These are phyloP conservation scores for Microbotryomycetes sp. DNA, from an alignment of 1,284 basidiomycete species.

Conservation along the genomic window DNA sequence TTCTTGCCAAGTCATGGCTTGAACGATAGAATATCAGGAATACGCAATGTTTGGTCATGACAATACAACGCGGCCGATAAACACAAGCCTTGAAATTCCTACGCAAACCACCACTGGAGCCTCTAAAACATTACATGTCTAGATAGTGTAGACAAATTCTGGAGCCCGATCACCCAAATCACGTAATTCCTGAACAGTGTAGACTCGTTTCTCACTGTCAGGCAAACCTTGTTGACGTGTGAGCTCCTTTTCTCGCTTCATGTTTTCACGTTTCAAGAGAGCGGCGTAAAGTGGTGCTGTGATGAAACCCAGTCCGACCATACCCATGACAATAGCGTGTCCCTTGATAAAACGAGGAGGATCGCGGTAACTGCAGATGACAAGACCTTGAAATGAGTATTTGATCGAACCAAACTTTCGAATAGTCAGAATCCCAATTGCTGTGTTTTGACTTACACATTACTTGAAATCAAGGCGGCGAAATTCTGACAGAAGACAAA, in stretches of 20 bases:
- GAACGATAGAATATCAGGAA: no score
- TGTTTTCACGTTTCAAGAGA: constrained; percentile 55
- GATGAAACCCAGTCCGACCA: constrained; percentile 59
- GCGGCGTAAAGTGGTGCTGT: constrained; percentile 50
- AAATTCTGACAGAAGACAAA: no score
- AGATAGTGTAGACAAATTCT: constrained; percentile 28
- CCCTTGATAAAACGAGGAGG: neutral
- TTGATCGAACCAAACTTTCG: no score
- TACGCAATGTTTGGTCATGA: no score
- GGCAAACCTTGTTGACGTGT: constrained; percentile 24
- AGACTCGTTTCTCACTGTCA: constrained; percentile 23
- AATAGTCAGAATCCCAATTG: no score
- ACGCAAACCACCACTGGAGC: no score
- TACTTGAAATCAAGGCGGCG: neutral
- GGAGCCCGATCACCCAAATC: constrained; percentile 34
- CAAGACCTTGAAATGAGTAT: no score
- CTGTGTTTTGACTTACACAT: neutral
- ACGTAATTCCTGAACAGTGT: constrained; percentile 32
- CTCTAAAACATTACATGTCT: no score
- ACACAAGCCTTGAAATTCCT: no score
- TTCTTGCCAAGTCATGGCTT: no score
- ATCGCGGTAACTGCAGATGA: neutral
- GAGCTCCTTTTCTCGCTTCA: constrained; percentile 37
- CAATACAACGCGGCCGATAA: no score
- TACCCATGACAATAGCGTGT: constrained; percentile 54